These are phyloP conservation scores for Talaromyces sp. DNA, from an alignment of 2,329 filamentous ascomycete genomes.

Conservation along the genomic window DNA sequence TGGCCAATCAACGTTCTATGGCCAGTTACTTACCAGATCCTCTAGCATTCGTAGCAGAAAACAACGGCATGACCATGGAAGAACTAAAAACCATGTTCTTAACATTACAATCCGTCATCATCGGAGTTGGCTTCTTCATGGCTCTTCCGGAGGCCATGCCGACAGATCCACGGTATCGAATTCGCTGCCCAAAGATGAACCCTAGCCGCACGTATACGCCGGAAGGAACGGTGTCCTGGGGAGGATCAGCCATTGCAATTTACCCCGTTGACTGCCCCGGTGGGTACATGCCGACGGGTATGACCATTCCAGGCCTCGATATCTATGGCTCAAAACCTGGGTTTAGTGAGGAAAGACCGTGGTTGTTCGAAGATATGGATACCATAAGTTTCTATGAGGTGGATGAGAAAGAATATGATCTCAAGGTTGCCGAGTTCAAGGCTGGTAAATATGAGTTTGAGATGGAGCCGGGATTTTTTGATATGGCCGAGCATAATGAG, in stretches of 20 bases:
- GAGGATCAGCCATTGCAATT: constrained; percentile 51
- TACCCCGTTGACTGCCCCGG: constrained; percentile 59
- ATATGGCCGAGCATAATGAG: constrained; percentile 56
- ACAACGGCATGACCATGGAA: constrained; percentile 52
- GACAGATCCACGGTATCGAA: constrained; percentile 54
- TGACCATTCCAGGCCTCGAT: constrained; percentile 56
- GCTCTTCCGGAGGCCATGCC: constrained; percentile 55
- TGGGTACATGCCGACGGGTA: constrained; percentile 56
- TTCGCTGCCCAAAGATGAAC: constrained; percentile 58
- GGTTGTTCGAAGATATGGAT: constrained; percentile 58
- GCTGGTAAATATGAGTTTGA: constrained; percentile 55
- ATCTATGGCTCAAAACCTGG: constrained; percentile 53
- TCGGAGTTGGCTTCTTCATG: constrained; percentile 57
- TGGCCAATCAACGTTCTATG: constrained; percentile 59
- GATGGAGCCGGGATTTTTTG: constrained; percentile 51
- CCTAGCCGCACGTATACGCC: constrained; percentile 58
- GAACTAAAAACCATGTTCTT: constrained; percentile 55
- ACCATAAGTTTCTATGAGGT: constrained; percentile 57
- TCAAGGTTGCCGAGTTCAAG: constrained; percentile 49
- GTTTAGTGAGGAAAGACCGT: constrained; percentile 33
- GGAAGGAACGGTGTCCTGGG: constrained; percentile 57
- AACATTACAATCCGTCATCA: constrained; percentile 51
- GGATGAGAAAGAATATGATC: constrained; percentile 52
- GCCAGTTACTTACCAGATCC: constrained; percentile 65
- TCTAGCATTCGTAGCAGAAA: constrained; percentile 56